Evolutionary conservation across 2,329 filamentous ascomycete species (phyloP).

Genomic region (Monilinia laxa): DNA sequence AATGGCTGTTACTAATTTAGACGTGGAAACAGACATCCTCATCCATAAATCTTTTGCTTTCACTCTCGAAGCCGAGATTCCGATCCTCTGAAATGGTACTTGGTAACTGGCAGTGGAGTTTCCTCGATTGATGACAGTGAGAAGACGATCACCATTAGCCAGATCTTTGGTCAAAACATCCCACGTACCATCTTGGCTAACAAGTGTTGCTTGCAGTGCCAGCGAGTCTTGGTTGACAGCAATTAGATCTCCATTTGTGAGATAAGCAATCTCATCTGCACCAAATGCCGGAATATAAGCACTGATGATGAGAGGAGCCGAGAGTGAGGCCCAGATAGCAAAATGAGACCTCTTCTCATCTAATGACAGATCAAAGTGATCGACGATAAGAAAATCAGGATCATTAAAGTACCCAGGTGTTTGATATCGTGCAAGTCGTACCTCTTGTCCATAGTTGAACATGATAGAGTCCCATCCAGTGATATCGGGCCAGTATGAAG

Average conservation of each 20-base stretch:
- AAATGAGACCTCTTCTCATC: conserved; percentile 37
- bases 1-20: conserved; percentile 40
- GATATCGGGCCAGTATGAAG: conserved; percentile 34
- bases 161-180: conserved; percentile 50
- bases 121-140: conserved; percentile 50
- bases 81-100: conserved; percentile 37
- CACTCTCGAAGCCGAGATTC: conserved; percentile 32
- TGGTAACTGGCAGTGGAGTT: conserved; percentile 40
- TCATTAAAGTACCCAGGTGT: conserved; percentile 43
- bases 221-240: conserved; percentile 36
- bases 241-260: conserved; percentile 41
- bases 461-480: conserved; percentile 48
- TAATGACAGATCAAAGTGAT: conserved; percentile 34
- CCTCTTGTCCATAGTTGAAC: conserved; percentile 48
- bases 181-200: conserved; percentile 45
- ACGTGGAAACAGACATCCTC: conserved; percentile 42
- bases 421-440: conserved; percentile 37
- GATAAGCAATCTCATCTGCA: conserved; percentile 41
- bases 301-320: conserved; percentile 37
- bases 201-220: conserved; percentile 44
- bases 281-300: conserved; percentile 41
- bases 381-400: conserved; percentile 37
- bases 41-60: conserved; percentile 48
- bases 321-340: conserved; percentile 36
- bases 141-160: conserved; percentile 48